These are phyloP conservation scores for Allium fistulosum DNA, from an alignment of 106 monocot genomes.

Conservation along the genomic window DNA sequence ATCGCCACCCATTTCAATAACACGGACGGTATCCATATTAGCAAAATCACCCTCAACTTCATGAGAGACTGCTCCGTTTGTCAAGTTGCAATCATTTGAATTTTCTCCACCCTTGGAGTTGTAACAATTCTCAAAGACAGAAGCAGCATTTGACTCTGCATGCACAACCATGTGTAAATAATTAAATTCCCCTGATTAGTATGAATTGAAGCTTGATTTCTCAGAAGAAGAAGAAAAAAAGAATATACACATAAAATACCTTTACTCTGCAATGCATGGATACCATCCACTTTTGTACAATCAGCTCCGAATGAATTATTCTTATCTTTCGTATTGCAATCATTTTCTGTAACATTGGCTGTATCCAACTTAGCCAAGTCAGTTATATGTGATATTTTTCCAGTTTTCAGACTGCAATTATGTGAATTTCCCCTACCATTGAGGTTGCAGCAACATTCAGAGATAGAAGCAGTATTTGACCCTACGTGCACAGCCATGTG, in stretches of 20 bases:
- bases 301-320: not conserved
- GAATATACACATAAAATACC: not conserved
- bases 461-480: not conserved
- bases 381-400: not conserved
- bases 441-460: not conserved
- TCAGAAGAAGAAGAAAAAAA: too few relatives aligned
- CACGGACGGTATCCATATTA: not conserved
- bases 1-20: not conserved
- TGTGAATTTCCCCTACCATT: not conserved
- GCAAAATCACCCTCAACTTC: not conserved
- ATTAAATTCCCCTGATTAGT: too few relatives aligned
- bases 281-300: not conserved
- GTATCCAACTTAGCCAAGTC: not conserved
- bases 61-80: not conserved
- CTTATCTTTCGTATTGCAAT: not conserved
- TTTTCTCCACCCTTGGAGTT: not conserved
- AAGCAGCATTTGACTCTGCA: not conserved
- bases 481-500: not conserved
- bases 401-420: too few relatives aligned
- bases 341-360: not conserved
- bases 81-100: not conserved
- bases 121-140: not conserved
- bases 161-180: not conserved
- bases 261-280: not conserved
- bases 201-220: too few relatives aligned